Base-by-base conservation (phyloP, 2,329 filamentous ascomycete species). In the Microdochium bolleyi region DNA sequence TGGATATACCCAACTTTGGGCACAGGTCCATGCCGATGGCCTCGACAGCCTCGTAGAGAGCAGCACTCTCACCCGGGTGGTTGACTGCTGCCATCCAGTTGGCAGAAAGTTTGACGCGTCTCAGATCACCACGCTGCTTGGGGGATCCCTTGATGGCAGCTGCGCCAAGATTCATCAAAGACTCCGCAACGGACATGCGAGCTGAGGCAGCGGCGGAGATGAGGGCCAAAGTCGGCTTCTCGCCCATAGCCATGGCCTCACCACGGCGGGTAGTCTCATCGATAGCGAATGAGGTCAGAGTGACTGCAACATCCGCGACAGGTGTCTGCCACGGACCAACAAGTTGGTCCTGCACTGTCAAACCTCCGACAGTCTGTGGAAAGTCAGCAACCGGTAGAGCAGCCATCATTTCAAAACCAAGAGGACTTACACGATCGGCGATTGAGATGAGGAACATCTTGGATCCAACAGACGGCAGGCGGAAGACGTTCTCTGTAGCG, bases 1-100 rank as follows among this genome's bases (percentile, higher is more conserved):
- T 97, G 53, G 88, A 90, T 56, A 99, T 84, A 32, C 89, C 90
- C n/a, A 97, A 78, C 61, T 88, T 79, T 2, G 91, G 91, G 70
- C 94, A 99, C 9, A 99, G 77, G 49, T 95, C 88, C 82, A 96
- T 87, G 49, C 92, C 92, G 54, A 96, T 91, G 10, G 92, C 91
- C 66, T 95, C 82, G 2, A 96, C 94, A 27, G 92, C 94, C 69
- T 96, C 90, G 64, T 96, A 97, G 30, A 97, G 78, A 16, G 87
- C 90, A 38, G 92, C 92, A 41, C 90, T 92, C 70, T 99, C 94
- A 49, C 94, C 94, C 22, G 89, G 86, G 67, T 96, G 91, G 65
- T 85, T 91, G 55, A 92, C 89, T n/a, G 92, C 92, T 2, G 91
- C 92, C 94, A 97, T 97, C 92, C 92, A 99, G 73, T 99, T 97